Evolutionary conservation across 2,329 filamentous ascomycete genomes (phyloP).

Genomic region (Fusarium bulbicola): DNA sequence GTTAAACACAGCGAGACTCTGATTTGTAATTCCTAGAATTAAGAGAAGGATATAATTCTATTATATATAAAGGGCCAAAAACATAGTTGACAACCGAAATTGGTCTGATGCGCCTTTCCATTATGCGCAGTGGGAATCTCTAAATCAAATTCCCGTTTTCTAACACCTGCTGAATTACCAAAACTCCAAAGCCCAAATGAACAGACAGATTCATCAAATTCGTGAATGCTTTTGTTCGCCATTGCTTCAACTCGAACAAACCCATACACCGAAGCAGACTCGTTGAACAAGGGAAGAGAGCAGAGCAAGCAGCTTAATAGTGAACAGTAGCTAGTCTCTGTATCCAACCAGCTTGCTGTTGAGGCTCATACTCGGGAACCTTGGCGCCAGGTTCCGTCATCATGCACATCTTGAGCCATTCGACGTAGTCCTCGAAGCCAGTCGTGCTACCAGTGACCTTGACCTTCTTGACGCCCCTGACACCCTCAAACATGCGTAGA

Average conservation of each 20-base stretch:
- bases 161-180: constrained; percentile 5
- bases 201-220: constrained; percentile 13
- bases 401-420: constrained; percentile 53
- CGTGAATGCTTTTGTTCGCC: constrained; percentile 22
- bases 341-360: constrained; percentile 36
- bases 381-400: constrained; percentile 38
- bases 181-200: constrained; percentile 17
- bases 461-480: constrained; percentile 52
- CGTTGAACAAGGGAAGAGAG: neutral
- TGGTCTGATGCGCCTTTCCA: neutral
- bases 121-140: constrained; percentile 8
- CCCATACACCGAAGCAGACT: neutral
- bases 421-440: constrained; percentile 54
- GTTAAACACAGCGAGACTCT: neutral
- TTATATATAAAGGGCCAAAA: neutral
- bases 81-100: neutral
- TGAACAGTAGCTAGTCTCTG: constrained; percentile 37
- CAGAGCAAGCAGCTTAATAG: constrained; percentile 16
- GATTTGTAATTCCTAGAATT: neutral
- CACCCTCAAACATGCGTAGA: constrained; percentile 53
- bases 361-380: constrained; percentile 32
- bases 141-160: neutral
- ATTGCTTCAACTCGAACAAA: neutral
- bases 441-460: constrained; percentile 50
- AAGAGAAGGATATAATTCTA: neutral